Evolutionary conservation across 208 protist genomes (phyloP), one percentile per base, ranked within the genome.

Genomic region (Leishmania major): DNA sequence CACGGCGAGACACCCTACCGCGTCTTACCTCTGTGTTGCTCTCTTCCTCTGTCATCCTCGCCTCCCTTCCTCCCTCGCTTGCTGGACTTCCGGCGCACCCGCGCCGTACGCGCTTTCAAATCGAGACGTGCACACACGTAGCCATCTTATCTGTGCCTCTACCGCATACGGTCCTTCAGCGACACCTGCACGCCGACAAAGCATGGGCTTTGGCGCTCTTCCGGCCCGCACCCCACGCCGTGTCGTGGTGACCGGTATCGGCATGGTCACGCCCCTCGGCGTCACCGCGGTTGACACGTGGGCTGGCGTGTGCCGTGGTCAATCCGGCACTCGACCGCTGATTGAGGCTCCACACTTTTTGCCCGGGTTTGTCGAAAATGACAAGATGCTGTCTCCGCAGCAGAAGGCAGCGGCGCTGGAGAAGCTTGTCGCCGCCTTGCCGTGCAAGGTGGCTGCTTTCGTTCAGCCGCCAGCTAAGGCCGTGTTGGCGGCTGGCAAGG

Each of bases 191-290:
- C 43, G 28, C 31, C 3, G 25, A 19, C 70, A n/a, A 53, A 28
- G 7, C 8, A 85, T 87, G 75, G 82, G 77, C 4, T 84, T 89
- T 60, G 81, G 82, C 4, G 76, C 88, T 28, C 87, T 95, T 73
- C 86, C 92, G 8, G 78, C 87, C 3, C 49, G 71, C 15, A 59
- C 83, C 17, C 87, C 90, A 28, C 88, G 94, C 17, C 93, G 98
- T 53, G 98, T 99, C 6, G 98, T 99, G 3, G 97, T 99, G 13
- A 99, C 97, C 0, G 99, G 99, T 0, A 82, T 99, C 17, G 99
- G 98, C 43, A 51, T 97, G 11, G 96, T 99, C 13, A 98, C 97
- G 5, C 98, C 98, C 11, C 88, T 99, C 19, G 99, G 97, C 31
- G 45, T 93, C 8, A 88, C 80, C n/a, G 89, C 93, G 3, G 17